phyloP scores from a whole-genome alignment of 129 eudicot genomes.

The Saussurea involucrata region DNA sequence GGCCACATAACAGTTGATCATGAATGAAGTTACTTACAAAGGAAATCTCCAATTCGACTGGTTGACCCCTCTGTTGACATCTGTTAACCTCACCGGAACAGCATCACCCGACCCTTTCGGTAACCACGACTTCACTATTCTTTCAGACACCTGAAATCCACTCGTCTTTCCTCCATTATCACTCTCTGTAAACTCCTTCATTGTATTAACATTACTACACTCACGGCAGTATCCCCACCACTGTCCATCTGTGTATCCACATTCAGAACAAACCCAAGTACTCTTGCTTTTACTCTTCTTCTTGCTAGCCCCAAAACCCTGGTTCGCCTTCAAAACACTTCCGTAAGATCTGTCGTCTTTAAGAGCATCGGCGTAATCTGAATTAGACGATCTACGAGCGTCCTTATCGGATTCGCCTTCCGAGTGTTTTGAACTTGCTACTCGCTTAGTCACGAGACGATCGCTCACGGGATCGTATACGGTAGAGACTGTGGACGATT shows the following conservation, averaged over 20 bases:
- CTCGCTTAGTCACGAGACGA: slow-evolving; percentile 28
- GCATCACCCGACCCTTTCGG: slow-evolving; percentile 36
- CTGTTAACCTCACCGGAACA: slow-evolving; percentile 61
- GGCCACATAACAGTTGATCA: not conserved
- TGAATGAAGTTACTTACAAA: slow-evolving; percentile 42
- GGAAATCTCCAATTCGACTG: slow-evolving; percentile 69
- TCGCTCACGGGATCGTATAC: slow-evolving; percentile 47
- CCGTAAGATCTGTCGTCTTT: slow-evolving; percentile 25
- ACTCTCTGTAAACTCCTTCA: slow-evolving; percentile 45
- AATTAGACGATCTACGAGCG: not conserved
- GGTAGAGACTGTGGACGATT: slow-evolving; percentile 22
- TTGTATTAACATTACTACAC: slow-evolving; percentile 45
- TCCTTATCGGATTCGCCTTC: not conserved
- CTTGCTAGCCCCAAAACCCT: slow-evolving; percentile 23
- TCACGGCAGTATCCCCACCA: slow-evolving; percentile 89
- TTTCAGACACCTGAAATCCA: slow-evolving; percentile 63
- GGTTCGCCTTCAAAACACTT: slow-evolving; percentile 15
- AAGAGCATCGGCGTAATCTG: slow-evolving; percentile 17
- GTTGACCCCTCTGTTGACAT: slow-evolving; percentile 59
- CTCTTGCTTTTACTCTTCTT: slow-evolving; percentile 49
- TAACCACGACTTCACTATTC: slow-evolving; percentile 55
- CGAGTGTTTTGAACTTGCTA: not conserved
- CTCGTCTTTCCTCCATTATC: slow-evolving; percentile 31
- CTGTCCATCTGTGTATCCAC: slow-evolving; percentile 79
- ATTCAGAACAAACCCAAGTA: slow-evolving; percentile 63